phyloP scores from a whole-genome alignment of 768 basidiomycete species.

The Leccinum variicolor region DNA sequence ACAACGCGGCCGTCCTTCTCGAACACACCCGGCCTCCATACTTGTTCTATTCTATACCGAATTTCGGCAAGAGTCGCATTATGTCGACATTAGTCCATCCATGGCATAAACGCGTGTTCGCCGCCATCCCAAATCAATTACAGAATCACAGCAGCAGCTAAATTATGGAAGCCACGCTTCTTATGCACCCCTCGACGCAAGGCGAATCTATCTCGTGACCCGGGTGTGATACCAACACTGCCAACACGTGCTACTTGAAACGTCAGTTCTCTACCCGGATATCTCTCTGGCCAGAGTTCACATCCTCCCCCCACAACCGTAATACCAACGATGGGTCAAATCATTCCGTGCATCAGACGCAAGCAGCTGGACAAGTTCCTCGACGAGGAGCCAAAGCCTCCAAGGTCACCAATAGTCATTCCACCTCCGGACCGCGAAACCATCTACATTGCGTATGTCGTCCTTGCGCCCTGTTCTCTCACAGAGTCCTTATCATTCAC shows the following conservation, averaged over 20 bases:
- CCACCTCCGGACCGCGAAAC: conserved; percentile 21
- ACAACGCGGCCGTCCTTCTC: conserved; percentile 2
- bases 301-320: conserved; percentile 11
- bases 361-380: conserved; percentile 24
- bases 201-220: conserved; percentile 23
- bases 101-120: conserved; percentile 21
- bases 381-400: conserved; percentile 26
- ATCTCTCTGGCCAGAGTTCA: conserved; percentile 22
- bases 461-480: background rate
- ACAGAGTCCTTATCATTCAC: conserved; percentile 23
- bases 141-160: conserved; percentile 16
- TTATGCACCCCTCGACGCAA: conserved; percentile 22
- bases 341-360: conserved; percentile 23
- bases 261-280: conserved; percentile 24
- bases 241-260: conserved; percentile 28
- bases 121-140: conserved; percentile 14
- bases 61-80: conserved; percentile 9
- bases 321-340: conserved; percentile 27
- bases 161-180: conserved; percentile 25
- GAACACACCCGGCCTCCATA: conserved; percentile 1
- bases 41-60: conserved; percentile 9
- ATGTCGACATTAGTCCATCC: conserved; percentile 3
- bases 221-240: conserved; percentile 29
- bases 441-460: conserved; percentile 28
- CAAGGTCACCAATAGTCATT: conserved; percentile 6